These are phyloP conservation scores for Lippia alba DNA, from an alignment of 305 asterid genomes.

Conservation along the genomic window DNA sequence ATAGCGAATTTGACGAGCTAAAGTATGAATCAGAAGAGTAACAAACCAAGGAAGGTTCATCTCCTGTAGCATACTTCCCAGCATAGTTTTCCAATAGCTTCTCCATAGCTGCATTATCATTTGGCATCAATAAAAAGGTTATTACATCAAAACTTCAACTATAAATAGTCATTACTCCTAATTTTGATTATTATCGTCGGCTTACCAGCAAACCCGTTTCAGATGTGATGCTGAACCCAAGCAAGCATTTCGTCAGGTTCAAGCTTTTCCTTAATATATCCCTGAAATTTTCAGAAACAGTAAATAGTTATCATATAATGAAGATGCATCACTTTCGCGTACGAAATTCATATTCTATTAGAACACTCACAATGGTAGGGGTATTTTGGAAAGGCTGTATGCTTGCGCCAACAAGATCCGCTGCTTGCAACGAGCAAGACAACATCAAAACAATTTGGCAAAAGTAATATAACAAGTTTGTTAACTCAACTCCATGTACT, in stretches of 20 bases:
- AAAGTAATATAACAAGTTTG: no score
- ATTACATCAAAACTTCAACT: no score
- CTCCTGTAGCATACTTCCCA: slow-evolving; percentile 88
- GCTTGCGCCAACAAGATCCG: slow-evolving; percentile 65
- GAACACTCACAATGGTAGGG: slow-evolving; percentile 61
- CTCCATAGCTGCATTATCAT: slow-evolving; percentile 73
- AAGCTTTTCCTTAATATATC: slow-evolving; percentile 61
- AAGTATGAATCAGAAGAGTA: slow-evolving; percentile 26
- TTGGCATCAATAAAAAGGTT: slow-evolving; percentile 20
- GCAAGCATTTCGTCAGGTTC: slow-evolving; percentile 65
- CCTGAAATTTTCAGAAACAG: slow-evolving; percentile 42
- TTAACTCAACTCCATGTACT: neutral
- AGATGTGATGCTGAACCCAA: slow-evolving; percentile 63
- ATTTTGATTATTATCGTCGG: slow-evolving; percentile 6
- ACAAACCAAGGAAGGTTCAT: slow-evolving; percentile 74
- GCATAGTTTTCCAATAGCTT: slow-evolving; percentile 71
- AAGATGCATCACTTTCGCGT: slow-evolving; percentile 8
- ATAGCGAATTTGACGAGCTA: neutral
- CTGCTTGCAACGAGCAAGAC: slow-evolving; percentile 57
- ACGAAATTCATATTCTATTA: slow-evolving; percentile 9
- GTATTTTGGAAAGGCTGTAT: slow-evolving; percentile 78
- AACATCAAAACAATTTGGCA: neutral
- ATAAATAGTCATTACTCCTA: neutral
- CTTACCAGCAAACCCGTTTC: slow-evolving; percentile 72
- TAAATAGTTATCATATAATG: no score